Evolutionary conservation across 2,329 filamentous ascomycete genomes (phyloP).

Genomic region (Botrytis galanthina): DNA sequence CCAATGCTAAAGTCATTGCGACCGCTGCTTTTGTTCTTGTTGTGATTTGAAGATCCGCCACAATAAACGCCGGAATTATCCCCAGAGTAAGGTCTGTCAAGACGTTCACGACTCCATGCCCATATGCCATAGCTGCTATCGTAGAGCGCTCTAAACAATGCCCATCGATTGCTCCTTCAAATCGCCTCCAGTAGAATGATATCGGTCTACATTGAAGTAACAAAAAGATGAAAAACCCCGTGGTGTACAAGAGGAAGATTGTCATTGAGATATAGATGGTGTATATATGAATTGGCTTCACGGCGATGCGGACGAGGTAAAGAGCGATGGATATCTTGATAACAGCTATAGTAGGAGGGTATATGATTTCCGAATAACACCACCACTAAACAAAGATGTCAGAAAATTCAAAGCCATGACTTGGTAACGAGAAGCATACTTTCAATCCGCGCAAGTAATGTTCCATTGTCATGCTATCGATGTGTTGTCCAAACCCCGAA

Average conservation of each 20-base stretch:
- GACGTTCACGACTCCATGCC: conserved; percentile 41
- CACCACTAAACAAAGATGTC: conserved; percentile 25
- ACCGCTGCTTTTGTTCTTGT: conserved; percentile 41
- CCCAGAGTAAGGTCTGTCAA: conserved; percentile 42
- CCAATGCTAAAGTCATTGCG: conserved; percentile 36
- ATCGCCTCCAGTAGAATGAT: conserved; percentile 41
- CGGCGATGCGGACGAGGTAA: conserved; percentile 18
- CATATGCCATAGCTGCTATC: conserved; percentile 39
- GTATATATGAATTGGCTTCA: conserved; percentile 10
- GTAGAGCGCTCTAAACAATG: conserved; percentile 34
- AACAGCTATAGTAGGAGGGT: conserved; percentile 44
- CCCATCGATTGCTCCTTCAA: conserved; percentile 32
- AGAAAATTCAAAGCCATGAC: neutral
- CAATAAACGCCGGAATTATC: conserved; percentile 43
- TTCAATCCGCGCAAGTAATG: conserved; percentile 24
- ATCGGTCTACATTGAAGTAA: conserved; percentile 34
- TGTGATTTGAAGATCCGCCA: conserved; percentile 43
- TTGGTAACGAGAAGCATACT: conserved; percentile 20
- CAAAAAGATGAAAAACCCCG: neutral
- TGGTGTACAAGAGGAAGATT: conserved; percentile 39
- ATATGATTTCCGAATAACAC: conserved; percentile 39
- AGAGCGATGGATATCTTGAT: conserved; percentile 17
- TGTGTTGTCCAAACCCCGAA: conserved; percentile 30
- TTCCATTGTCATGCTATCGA: conserved; percentile 14
- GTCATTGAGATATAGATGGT: conserved; percentile 5